phyloP scores from a whole-genome alignment of 1,284 basidiomycete genomes.

The Hypsizygus ulmarius region DNA sequence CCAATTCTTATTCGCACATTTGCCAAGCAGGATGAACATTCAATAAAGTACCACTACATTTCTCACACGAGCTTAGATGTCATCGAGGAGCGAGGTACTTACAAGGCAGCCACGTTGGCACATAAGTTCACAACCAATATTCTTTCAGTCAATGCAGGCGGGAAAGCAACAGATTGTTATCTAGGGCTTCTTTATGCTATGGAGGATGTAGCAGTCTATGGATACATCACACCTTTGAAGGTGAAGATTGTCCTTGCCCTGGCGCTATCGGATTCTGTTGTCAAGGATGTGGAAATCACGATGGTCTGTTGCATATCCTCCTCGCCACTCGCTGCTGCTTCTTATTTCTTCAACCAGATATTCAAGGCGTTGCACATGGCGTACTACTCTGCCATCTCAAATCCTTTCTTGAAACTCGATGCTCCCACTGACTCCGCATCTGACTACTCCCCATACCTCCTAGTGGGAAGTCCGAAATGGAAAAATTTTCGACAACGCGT shows the following conservation, averaged over 20 bases:
- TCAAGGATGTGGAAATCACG: constrained; percentile 72
- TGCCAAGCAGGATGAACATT: constrained; percentile 58
- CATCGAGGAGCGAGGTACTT: constrained; percentile 69
- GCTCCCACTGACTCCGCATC: constrained; percentile 42
- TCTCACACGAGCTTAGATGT: constrained; percentile 80
- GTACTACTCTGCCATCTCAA: constrained; percentile 72
- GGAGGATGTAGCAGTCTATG: constrained; percentile 82
- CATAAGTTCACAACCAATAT: neutral
- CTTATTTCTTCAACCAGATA: constrained; percentile 42
- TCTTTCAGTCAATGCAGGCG: constrained; percentile 43
- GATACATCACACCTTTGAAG: constrained; percentile 78
- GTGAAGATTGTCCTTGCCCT: constrained; percentile 78
- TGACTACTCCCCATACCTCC: constrained; percentile 54
- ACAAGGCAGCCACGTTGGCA: neutral
- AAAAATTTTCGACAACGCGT: constrained; percentile 63
- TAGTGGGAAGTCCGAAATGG: constrained; percentile 66
- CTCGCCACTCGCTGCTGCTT: neutral
- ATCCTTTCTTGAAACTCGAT: constrained; percentile 72
- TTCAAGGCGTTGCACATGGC: constrained; percentile 82
- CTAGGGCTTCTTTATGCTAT: constrained; percentile 75
- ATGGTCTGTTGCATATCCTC: constrained; percentile 43
- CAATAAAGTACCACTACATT: constrained; percentile 78
- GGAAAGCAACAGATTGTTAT: constrained; percentile 70
- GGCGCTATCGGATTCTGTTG: constrained; percentile 71
- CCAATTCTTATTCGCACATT: constrained; percentile 76